These are phyloP conservation scores for Pseudogymnoascus sp. DNA, from an alignment of 2,329 filamentous ascomycete species.

Conservation along the genomic window DNA sequence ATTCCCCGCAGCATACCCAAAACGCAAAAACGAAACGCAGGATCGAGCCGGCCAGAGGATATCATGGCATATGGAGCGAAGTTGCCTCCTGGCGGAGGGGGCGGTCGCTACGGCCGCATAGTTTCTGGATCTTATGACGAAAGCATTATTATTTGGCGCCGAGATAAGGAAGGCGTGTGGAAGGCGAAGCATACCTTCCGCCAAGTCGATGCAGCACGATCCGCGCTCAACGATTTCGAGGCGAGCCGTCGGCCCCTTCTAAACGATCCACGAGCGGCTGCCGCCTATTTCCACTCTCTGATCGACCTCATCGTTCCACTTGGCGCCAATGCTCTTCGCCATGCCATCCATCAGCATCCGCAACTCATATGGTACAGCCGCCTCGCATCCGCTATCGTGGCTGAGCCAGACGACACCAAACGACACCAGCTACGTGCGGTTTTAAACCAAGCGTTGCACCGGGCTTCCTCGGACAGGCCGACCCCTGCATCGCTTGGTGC, in stretches of 20 bases:
- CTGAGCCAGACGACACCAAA: conserved; percentile 37
- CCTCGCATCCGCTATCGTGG: conserved; percentile 43
- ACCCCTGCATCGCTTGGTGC: background rate
- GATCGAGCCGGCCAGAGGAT: conserved; percentile 65
- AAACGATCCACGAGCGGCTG: conserved; percentile 27
- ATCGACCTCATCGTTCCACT: conserved; percentile 47
- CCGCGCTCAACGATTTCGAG: conserved; percentile 30
- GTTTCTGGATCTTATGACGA: conserved; percentile 96
- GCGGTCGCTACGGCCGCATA: conserved; percentile 84
- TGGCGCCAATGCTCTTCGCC: conserved; percentile 37
- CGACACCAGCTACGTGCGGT: conserved; percentile 32
- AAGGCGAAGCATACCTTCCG: conserved; percentile 64
- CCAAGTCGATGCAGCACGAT: conserved; percentile 60
- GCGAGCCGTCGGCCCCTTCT: conserved; percentile 16
- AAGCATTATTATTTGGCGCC: conserved; percentile 89
- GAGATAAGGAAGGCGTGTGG: conserved; percentile 79
- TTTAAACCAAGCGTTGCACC: conserved; percentile 11
- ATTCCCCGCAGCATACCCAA: conserved; percentile 23
- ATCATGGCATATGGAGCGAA: conserved; percentile 76
- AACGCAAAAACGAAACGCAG: conserved; percentile 41
- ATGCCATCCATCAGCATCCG: conserved; percentile 20
- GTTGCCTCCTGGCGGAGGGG: conserved; percentile 82
- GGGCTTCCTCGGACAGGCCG: background rate
- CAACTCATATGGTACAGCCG: conserved; percentile 32
- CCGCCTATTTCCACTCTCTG: conserved; percentile 38